Base-by-base conservation (phyloP, 768 basidiomycete species). In the Neoboletus brunneissimus region DNA sequence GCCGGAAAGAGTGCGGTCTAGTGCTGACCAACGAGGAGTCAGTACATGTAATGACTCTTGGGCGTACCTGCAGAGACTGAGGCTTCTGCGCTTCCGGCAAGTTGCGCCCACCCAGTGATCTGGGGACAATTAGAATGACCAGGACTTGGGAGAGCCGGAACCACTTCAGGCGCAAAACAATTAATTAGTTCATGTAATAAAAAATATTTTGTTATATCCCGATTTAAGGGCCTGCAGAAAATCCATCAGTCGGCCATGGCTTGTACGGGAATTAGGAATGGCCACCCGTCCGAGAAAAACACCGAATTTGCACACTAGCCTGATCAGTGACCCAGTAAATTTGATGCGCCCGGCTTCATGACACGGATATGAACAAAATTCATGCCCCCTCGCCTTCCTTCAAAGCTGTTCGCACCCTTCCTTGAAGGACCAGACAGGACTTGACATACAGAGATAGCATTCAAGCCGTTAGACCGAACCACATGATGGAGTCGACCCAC, bases 311-410 rank as follows among this genome's bases (percentile, higher is more conserved):
- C 61, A 29, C 41, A 42, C 55, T 32, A n/a, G 52, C 44, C 45
- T 35, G 53, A 55, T 44, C 42, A 37, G 37, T 55, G 51, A 41
- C 32, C 34, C 43, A 46, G 38, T 52, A 37, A 44, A 45, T 52
- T 49, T 63, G 61, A 55, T 70, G 63, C 61, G 51, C 57, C 58
- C 48, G 32, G 48, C 51, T 53, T 63, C 48, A 64, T 64, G 62
- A 49, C 49, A 51, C 67, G 62, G 67, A 68, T 50, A 70, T 70
- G 63, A 67, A 65, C 43, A 34, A 37, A 44, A 45, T 50, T 40
- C 22, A 16, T 49, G 22, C 41, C 29, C 25, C 27, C 53, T 57
- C 43, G 48, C 48, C 53, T 47, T 53, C 38, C 41, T 51, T 53
- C 34, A 23, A 53, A 58, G 47, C 15, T 38, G 52, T 23, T 37